Base-by-base conservation (phyloP, 139 green algal genomes). In the Choricystis sp. region DNA sequence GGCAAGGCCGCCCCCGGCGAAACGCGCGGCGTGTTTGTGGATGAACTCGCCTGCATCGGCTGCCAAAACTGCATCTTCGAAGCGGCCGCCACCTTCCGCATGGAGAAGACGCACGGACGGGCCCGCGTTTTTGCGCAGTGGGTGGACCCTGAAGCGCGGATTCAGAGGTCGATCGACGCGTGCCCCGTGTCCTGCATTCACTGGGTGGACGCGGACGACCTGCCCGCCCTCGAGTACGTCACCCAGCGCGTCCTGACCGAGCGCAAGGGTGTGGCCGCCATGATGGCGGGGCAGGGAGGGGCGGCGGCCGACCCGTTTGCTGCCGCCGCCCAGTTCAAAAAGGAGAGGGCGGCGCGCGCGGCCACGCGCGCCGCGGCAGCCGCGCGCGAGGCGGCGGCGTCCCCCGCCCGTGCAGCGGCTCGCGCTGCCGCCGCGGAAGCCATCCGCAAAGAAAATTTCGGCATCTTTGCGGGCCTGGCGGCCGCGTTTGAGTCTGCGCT, bases 161-260 rank as follows among this genome's bases (percentile, higher is more conserved):
- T 74, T 62, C 75, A 79, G 67, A 69, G 66, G 4, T 60, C 75
- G 3, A 81, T 83, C 29, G 81, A 88, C 28, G 80, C 78, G 1
- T 94, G 87, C 75, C 87, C 87, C 2, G 87, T 94, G 1, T 77
- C 71, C 67, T 94, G 86, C 79, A 94, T 94, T 60, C 83, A 91
- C 74, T 91, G 84, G 86, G 87, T 95, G 28, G 48, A 86, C 20
- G 79, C 77, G 56, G 67, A 78, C 19, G 65, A 94, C 27, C 72
- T 94, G 65, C 69, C 86, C 3, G 72, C 83, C 0, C 70, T 92
- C 52, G 86, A 94, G 78, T 87, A 85, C 52, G 80, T 92, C 23
- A 87, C 80, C 64, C 83, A 80, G 58, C 65, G 82, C 58, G 71
- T 77, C 55, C 66, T 83, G 40, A 66, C 61, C 26, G 48, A 78